phyloP scores from a whole-genome alignment of 2,329 filamentous ascomycete species.

The Colletotrichum viniferum region DNA sequence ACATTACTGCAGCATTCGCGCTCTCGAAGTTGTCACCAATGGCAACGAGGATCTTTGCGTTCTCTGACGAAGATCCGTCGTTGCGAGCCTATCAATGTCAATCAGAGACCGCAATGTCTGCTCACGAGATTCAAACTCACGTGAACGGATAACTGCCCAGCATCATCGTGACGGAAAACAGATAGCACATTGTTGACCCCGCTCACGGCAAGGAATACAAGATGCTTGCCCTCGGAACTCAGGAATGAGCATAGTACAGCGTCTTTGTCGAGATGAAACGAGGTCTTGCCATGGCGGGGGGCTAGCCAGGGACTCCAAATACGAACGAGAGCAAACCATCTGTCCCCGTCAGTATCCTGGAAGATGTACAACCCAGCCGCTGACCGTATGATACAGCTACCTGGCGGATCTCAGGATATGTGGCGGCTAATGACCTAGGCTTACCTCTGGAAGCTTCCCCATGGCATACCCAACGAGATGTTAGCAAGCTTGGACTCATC shows the following conservation, averaged over 20 bases:
- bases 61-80: conserved; percentile 62
- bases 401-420: neutral
- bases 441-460: conserved; percentile 58
- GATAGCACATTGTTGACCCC: conserved; percentile 74
- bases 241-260: conserved; percentile 81
- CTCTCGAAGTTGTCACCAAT: conserved; percentile 75
- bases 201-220: conserved; percentile 81
- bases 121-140: conserved; percentile 46
- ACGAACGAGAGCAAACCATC: conserved; percentile 84
- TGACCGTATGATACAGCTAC: neutral
- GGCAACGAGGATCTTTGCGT: conserved; percentile 70
- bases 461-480: conserved; percentile 67
- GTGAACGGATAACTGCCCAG: conserved; percentile 71
- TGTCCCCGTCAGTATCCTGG: conserved; percentile 30
- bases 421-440: conserved; percentile 3
- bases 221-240: conserved; percentile 70
- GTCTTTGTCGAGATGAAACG: conserved; percentile 75
- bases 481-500: conserved; percentile 62
- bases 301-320: conserved; percentile 85
- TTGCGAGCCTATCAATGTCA: conserved; percentile 59
- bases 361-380: neutral
- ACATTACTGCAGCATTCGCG: conserved; percentile 81
- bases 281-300: conserved; percentile 77
- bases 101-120: neutral
- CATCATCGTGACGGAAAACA: conserved; percentile 66